These are phyloP conservation scores for Pseudonitzschia delicatissima DNA, from an alignment of 108 stramenopile genomes.

Conservation along the genomic window DNA sequence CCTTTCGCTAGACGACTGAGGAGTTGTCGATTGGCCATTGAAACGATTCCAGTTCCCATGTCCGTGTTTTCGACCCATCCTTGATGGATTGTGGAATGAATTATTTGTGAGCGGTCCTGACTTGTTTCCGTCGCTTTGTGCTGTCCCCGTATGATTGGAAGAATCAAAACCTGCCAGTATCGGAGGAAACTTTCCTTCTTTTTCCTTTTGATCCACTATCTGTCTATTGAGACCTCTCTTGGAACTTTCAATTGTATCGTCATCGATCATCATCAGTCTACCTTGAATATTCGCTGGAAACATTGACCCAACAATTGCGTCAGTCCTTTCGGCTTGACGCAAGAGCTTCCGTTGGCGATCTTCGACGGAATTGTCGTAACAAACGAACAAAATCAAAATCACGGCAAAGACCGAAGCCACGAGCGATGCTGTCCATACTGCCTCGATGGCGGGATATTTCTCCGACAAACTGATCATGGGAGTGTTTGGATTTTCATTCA, in stretches of 20 bases:
- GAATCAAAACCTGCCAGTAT: no score
- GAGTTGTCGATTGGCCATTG: background rate
- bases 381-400: background rate
- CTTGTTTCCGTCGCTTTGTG: no score
- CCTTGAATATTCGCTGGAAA: conserved; percentile 22
- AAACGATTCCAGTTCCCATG: background rate
- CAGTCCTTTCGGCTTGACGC: conserved; percentile 14
- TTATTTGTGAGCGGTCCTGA: no score
- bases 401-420: background rate
- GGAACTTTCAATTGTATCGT: background rate
- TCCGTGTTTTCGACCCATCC: background rate
- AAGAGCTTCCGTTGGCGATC: conserved; percentile 3
- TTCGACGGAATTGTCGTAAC: background rate
- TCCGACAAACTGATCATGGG: no score
- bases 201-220: no score
- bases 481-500: no score
- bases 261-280: background rate
- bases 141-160: no score
- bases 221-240: background rate
- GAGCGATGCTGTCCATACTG: background rate
- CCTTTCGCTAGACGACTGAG: background rate
- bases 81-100: background rate
- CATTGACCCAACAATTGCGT: conserved; percentile 29
- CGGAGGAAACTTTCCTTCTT: no score
- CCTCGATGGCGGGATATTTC: no score